A percentile compares a stretch with the other conserved stretches of the same genome.
Conservation (phyloP, 768 basidiomycete genomes). For the Tulasnella sp. region DNA sequence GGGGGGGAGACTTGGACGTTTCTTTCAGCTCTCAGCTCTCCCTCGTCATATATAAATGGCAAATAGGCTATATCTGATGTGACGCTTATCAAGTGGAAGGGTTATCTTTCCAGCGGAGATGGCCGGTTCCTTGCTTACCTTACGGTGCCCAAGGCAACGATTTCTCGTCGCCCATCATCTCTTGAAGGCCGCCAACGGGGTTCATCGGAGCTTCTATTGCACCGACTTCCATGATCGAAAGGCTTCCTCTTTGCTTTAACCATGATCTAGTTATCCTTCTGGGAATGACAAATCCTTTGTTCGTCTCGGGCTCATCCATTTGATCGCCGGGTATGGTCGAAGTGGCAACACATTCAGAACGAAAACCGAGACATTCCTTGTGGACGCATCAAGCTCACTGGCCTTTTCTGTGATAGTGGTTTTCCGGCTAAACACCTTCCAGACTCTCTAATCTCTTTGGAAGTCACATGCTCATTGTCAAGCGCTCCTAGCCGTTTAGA, state of each 20-base stretch:
- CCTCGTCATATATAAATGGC: background rate
- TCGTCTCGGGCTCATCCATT: background rate
- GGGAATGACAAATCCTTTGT: background rate
- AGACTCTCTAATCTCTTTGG: background rate
- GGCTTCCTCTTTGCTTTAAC: background rate
- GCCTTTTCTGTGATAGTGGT: background rate
- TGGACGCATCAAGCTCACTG: background rate
- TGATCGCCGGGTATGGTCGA: background rate
- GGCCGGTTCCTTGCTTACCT: background rate
- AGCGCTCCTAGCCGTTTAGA: no score
- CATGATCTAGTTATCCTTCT: background rate
- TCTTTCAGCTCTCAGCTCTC: background rate
- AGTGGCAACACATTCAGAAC: background rate
- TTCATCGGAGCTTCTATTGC: background rate
- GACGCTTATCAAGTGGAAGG: no score
- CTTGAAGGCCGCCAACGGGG: background rate
- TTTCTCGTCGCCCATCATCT: background rate
- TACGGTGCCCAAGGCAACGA: background rate
- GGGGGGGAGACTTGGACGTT: background rate
- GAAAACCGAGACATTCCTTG: background rate
- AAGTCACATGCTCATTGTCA: no score
- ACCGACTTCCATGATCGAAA: no score
- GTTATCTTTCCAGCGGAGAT: no score
- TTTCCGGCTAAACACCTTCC: background rate
- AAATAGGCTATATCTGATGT: background rate